Conservation (phyloP, 2,329 filamentous ascomycete species). For the Ceratocystis albifundus region DNA sequence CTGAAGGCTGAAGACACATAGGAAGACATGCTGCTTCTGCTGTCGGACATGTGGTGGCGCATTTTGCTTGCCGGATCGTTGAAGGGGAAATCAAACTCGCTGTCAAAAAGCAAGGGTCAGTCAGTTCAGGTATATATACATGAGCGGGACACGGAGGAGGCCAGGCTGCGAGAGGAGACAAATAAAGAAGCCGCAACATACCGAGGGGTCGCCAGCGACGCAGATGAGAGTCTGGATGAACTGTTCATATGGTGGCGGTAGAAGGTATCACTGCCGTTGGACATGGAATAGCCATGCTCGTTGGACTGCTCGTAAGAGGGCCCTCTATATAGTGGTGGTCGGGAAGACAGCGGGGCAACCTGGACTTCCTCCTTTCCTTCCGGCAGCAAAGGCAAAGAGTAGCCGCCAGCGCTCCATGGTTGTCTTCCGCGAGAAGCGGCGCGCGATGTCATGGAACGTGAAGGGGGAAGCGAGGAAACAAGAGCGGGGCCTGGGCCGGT, state of each 20-base stretch:
- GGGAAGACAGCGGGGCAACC: conserved; percentile 22
- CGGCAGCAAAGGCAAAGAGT: conserved; percentile 36
- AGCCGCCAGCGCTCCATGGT: conserved; percentile 43
- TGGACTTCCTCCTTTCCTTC: conserved; percentile 30
- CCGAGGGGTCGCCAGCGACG: conserved; percentile 23
- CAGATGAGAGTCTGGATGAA: conserved; percentile 23
- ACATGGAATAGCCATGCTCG: conserved; percentile 24
- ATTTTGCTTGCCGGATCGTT: conserved; percentile 19
- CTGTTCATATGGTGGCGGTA: conserved; percentile 26
- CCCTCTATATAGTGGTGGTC: conserved; percentile 17
- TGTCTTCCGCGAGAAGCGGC: conserved; percentile 28
- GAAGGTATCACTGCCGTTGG: conserved; percentile 25
- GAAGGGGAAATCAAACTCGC: conserved; percentile 21
- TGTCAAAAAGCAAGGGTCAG: neutral
- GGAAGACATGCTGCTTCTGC: conserved; percentile 42
- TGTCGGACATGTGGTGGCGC: conserved; percentile 39
- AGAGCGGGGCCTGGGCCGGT: conserved; percentile 14
- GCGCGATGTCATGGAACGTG: conserved; percentile 21
- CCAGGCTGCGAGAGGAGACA: neutral
- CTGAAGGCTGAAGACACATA: conserved; percentile 35
- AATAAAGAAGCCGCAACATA: neutral
- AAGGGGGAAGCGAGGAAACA: conserved; percentile 7
- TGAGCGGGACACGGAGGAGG: too few species aligned
- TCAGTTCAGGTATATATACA: neutral
- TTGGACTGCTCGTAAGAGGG: conserved; percentile 23